These are phyloP conservation scores for Retiboletus flavoniger DNA, from an alignment of 1,284 basidiomycete species.

Conservation along the genomic window DNA sequence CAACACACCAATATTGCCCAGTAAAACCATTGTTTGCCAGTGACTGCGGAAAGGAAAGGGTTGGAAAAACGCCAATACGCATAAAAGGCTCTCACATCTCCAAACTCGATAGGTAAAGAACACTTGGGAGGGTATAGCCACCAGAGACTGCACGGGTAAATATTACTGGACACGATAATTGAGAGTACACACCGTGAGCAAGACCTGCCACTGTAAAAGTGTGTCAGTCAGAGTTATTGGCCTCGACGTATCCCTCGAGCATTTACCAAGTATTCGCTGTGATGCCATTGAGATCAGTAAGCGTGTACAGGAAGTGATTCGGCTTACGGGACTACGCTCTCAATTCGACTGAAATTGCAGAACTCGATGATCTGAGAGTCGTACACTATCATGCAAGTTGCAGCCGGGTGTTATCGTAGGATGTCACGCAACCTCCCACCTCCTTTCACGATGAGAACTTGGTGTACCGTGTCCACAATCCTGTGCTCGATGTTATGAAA, in stretches of 20 bases:
- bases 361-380: neutral
- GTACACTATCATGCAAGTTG: neutral
- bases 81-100: conserved; percentile 5
- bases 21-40: neutral
- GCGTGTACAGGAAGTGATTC: neutral
- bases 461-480: neutral
- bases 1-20: conserved; percentile 3
- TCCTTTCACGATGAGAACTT: conserved; percentile 3
- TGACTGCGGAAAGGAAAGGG: neutral
- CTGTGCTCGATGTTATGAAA: neutral
- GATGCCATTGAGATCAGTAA: neutral
- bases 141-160: neutral
- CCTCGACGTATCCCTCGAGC: neutral
- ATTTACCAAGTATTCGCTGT: conserved; percentile 9
- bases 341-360: neutral
- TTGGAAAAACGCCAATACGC: neutral
- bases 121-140: neutral
- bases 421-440: neutral
- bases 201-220: neutral
- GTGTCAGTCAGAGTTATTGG: neutral
- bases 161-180: no score
- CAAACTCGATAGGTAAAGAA: conserved; percentile 2
- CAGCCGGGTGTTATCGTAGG: neutral
- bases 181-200: neutral
- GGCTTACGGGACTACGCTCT: conserved; percentile 2